phyloP scores from a whole-genome alignment of 768 basidiomycete genomes.

The Harrya chromipes region DNA sequence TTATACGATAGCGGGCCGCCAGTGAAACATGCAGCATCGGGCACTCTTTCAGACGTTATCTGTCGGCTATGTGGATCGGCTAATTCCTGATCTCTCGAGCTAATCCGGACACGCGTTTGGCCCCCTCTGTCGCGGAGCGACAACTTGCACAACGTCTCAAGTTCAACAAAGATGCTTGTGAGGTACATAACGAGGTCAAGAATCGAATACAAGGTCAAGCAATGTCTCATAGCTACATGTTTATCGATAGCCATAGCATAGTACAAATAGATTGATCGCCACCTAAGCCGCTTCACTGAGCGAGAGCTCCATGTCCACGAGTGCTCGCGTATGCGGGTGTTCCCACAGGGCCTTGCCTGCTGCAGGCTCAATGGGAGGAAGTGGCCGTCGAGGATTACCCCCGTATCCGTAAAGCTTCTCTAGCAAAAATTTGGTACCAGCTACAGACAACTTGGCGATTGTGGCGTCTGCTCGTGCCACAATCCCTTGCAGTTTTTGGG shows the following conservation, averaged over 20 bases:
- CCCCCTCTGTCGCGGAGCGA: too few species aligned
- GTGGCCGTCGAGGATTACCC: conserved; percentile 72
- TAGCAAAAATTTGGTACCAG: conserved; percentile 81
- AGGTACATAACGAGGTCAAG: too few species aligned
- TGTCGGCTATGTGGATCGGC: too few species aligned
- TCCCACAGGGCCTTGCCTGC: conserved; percentile 64
- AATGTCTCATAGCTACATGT: background rate
- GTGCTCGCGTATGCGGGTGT: conserved; percentile 67
- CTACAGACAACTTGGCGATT: conserved; percentile 70
- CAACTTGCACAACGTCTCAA: too few species aligned
- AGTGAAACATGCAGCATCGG: too few species aligned
- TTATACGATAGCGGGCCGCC: background rate
- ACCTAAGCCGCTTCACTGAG: conserved; percentile 36
- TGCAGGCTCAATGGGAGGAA: conserved; percentile 58
- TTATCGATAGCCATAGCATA: background rate
- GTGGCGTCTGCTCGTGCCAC: conserved; percentile 79
- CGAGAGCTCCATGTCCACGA: conserved; percentile 62
- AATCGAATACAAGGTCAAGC: too few species aligned
- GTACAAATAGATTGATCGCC: background rate
- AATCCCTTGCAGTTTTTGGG: conserved; percentile 74
- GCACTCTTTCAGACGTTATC: too few species aligned
- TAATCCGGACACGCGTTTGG: too few species aligned
- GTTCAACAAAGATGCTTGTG: too few species aligned
- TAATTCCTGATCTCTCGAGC: too few species aligned
- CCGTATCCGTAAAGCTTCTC: conserved; percentile 79